These are phyloP conservation scores for Aegle marmelos DNA, from an alignment of 345 rosid genomes.

Conservation along the genomic window DNA sequence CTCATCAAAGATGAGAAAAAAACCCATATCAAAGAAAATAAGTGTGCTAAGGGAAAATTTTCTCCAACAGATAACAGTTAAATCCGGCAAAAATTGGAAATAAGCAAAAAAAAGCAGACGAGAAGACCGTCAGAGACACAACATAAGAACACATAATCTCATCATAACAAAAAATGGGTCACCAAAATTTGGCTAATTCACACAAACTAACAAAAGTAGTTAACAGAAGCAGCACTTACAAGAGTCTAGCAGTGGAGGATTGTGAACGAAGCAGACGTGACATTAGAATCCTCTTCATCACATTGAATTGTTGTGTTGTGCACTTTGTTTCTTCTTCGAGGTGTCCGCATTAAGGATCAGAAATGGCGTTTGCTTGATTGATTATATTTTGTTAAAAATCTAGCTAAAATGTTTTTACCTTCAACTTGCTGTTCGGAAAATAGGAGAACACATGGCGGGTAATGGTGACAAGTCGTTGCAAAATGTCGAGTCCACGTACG, in stretches of 20 bases:
- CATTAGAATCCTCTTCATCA: slow-evolving; percentile 1
- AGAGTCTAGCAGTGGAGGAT: slow-evolving; percentile 3
- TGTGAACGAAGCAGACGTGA: slow-evolving; percentile 20
- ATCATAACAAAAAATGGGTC: background rate
- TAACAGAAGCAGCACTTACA: slow-evolving; percentile 8
- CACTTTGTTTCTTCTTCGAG: background rate
- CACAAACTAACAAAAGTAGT: background rate
- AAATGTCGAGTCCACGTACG: background rate
- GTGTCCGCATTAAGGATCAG: background rate
- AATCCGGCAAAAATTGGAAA: background rate
- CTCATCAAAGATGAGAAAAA: background rate
- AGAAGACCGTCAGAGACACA: background rate
- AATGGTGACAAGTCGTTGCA: background rate
- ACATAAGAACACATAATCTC: background rate
- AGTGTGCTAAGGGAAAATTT: background rate
- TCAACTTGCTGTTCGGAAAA: background rate
- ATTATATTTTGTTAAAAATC: background rate
- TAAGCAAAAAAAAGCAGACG: background rate
- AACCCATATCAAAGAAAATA: background rate
- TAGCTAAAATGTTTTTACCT: background rate
- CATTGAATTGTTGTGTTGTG: background rate
- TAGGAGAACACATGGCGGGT: background rate
- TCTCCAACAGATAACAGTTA: background rate
- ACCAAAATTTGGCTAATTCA: background rate
- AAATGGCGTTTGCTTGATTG: background rate